phyloP scores from a whole-genome alignment of 73 alveolate species.

The Stentor coeruleus region DNA sequence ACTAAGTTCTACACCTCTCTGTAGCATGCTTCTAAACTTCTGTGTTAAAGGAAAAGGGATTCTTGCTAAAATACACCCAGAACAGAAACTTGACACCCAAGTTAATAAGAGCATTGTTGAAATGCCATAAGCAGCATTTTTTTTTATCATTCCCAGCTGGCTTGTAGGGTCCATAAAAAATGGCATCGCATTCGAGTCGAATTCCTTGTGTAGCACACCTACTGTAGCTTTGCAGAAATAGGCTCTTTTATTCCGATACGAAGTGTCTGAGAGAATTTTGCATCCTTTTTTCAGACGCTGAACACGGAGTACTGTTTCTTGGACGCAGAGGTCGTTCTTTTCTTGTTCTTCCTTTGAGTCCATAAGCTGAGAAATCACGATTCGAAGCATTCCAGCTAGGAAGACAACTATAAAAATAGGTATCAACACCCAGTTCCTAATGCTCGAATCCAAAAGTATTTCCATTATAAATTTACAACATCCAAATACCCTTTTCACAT shows the following conservation, averaged over 20 bases:
- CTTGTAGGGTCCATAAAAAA: constrained; percentile 41
- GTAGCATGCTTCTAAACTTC: constrained; percentile 52
- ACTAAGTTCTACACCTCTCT: constrained; percentile 48
- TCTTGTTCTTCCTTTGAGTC: background rate
- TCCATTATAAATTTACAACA: constrained; percentile 25
- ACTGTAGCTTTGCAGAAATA: background rate
- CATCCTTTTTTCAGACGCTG: background rate
- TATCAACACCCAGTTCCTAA: constrained; percentile 29
- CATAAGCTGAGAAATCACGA: background rate
- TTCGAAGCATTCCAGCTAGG: constrained; percentile 10
- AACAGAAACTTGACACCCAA: constrained; percentile 44
- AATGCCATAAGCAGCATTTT: constrained; percentile 38
- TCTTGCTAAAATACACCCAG: constrained; percentile 47
- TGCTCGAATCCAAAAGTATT: constrained; percentile 17
- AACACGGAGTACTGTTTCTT: background rate
- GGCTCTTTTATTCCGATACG: constrained; percentile 15
- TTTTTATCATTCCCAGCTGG: constrained; percentile 45
- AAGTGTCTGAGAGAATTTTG: background rate
- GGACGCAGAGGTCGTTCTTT: constrained; percentile 8
- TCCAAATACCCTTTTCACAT: too few species aligned
- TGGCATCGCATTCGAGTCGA: background rate
- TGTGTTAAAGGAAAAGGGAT: constrained; percentile 53
- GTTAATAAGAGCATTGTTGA: constrained; percentile 32
- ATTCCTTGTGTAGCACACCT: constrained; percentile 21
- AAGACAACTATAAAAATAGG: constrained; percentile 17